Percentiles rank a stretch among this genome's conserved stretches.
These are phyloP conservation scores for Neurospora sp. DNA, from an alignment of 2,329 filamentous ascomycete species.

Conservation along the genomic window DNA sequence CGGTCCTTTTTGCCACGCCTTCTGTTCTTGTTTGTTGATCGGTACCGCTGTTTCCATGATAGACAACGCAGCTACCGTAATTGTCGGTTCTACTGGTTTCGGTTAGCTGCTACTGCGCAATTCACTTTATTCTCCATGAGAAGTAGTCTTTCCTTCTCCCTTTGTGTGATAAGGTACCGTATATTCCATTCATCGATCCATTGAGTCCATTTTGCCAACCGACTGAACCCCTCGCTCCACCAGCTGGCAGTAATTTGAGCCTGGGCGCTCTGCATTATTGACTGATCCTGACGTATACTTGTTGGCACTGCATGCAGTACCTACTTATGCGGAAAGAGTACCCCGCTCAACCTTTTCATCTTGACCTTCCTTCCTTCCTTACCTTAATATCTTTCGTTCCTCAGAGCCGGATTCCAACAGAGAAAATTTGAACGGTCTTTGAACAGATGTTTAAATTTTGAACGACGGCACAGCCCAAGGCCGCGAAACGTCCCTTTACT, in stretches of 20 bases:
- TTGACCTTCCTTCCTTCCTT: background rate
- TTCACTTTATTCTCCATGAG: background rate
- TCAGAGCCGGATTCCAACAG: background rate
- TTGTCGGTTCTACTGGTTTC: background rate
- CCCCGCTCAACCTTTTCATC: background rate
- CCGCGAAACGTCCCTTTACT: too few species aligned
- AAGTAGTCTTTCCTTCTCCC: background rate
- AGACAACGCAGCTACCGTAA: background rate
- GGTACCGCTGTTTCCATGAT: background rate
- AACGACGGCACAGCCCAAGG: too few species aligned
- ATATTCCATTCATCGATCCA: background rate
- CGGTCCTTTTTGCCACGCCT: background rate
- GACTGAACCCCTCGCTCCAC: background rate
- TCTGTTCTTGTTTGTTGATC: too few species aligned
- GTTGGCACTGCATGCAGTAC: too few species aligned
- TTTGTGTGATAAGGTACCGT: too few species aligned
- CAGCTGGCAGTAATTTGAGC: too few species aligned
- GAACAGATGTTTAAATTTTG: background rate
- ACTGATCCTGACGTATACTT: too few species aligned
- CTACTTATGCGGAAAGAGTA: background rate
- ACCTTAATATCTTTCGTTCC: background rate
- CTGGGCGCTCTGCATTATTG: too few species aligned
- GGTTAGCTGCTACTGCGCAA: background rate
- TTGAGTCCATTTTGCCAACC: background rate
- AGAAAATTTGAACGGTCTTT: background rate